Evolutionary conservation across 306 rosid species (phyloP).

Genomic region (Prunus davidiana): DNA sequence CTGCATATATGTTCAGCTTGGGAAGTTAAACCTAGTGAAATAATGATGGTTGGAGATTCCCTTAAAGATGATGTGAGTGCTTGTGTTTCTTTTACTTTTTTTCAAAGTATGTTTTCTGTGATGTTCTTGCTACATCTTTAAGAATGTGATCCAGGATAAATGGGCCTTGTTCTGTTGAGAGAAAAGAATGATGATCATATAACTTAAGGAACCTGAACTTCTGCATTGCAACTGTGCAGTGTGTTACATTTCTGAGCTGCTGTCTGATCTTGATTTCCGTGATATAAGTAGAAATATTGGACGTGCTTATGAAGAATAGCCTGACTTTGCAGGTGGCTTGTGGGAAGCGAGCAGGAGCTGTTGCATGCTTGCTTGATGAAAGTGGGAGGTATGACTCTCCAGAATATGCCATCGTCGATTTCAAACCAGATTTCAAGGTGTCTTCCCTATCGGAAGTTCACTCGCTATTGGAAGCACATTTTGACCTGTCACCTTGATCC

Average conservation of each 20-base stretch:
- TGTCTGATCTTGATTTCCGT: neutral
- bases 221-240: neutral
- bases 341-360: constrained; percentile 82
- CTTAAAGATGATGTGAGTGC: constrained; percentile 85
- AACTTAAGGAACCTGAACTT: neutral
- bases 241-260: neutral
- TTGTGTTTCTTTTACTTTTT: neutral
- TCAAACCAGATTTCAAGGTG: constrained; percentile 82
- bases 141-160: neutral
- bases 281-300: neutral
- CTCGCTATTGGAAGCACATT: constrained; percentile 55
- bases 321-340: constrained; percentile 58
- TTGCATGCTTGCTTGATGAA: constrained; percentile 86
- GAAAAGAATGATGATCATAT: neutral
- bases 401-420: constrained; percentile 35
- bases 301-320: neutral
- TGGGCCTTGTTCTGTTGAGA: neutral
- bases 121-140: constrained; percentile 9
- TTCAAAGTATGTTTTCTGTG: neutral
- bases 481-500: constrained; percentile 65
- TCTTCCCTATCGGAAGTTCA: constrained; percentile 65
- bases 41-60: constrained; percentile 91
- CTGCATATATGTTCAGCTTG: constrained; percentile 86
- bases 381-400: constrained; percentile 68
- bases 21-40: constrained; percentile 83